Evolutionary conservation across 805 yeast genomes (phyloP).

Genomic region (Candida boidinii): DNA sequence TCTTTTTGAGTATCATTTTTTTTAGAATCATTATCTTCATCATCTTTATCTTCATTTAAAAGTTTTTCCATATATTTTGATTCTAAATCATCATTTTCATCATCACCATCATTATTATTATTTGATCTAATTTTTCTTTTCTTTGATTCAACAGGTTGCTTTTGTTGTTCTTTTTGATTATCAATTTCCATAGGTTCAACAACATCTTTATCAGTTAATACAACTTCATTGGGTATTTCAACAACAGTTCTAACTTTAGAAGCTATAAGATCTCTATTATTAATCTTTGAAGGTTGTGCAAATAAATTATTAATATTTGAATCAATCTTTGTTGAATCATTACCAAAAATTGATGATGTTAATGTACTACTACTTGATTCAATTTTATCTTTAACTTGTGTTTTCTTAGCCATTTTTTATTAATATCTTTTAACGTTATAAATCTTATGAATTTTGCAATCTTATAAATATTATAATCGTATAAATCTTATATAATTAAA

Average conservation of each 20-base stretch:
- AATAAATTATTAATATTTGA: slow-evolving; percentile 27
- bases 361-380: too few relatives aligned
- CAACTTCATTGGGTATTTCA: slow-evolving; percentile 9
- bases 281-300: slow-evolving; percentile 35
- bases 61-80: slow-evolving; percentile 43
- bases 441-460: too few relatives aligned
- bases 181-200: slow-evolving; percentile 7
- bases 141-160: slow-evolving; percentile 8
- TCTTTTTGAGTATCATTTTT: slow-evolving; percentile 1
- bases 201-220: slow-evolving; percentile 4
- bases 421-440: too few relatives aligned
- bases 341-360: too few relatives aligned
- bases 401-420: too few relatives aligned
- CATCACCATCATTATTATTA: slow-evolving; percentile 19
- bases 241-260: slow-evolving; percentile 16
- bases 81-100: slow-evolving; percentile 44
- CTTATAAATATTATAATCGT: too few relatives aligned
- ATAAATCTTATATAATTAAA: too few relatives aligned
- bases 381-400: too few relatives aligned
- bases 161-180: slow-evolving; percentile 12
- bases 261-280: slow-evolving; percentile 22
- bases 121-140: slow-evolving; percentile 10
- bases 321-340: slow-evolving; percentile 25
- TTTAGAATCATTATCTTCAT: slow-evolving; percentile 6
- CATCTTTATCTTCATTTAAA: slow-evolving; percentile 27